These are phyloP conservation scores for Boletellus emodensis DNA, from an alignment of 768 basidiomycete species.

Conservation along the genomic window DNA sequence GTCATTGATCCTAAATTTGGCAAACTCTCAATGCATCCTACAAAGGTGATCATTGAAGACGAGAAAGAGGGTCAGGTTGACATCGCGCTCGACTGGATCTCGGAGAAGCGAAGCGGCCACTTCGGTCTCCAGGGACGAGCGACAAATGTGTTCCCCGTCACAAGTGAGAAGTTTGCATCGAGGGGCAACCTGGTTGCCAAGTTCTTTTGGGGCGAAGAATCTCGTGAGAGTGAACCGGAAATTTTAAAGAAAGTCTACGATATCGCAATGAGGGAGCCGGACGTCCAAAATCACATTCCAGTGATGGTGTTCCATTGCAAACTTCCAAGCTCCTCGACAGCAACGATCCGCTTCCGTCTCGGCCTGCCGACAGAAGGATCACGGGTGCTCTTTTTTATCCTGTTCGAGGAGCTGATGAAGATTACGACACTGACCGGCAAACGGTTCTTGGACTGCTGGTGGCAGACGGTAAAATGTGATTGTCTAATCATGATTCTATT, in stretches of 20 bases:
- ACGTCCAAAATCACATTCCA: neutral
- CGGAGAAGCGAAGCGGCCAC: neutral
- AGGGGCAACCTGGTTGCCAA: neutral
- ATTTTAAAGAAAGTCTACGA: conserved; percentile 5
- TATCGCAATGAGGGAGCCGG: neutral
- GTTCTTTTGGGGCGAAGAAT: neutral
- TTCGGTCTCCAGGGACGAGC: conserved; percentile 5
- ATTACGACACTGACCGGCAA: neutral
- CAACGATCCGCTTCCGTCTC: neutral
- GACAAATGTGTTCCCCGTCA: conserved; percentile 6
- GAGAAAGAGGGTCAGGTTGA: neutral
- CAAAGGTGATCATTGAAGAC: neutral
- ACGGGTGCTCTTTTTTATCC: conserved; percentile 7
- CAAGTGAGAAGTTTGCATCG: neutral
- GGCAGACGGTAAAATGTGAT: conserved; percentile 5
- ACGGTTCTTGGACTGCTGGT: neutral
- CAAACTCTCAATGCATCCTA: neutral
- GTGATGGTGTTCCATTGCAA: neutral
- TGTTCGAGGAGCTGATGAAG: neutral
- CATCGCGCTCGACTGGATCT: neutral
- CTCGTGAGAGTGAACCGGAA: conserved; percentile 2
- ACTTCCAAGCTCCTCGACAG: neutral
- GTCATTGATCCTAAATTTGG: no score
- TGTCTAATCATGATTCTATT: neutral
- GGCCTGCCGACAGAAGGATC: neutral